phyloP scores from a whole-genome alignment of 768 basidiomycete species.

The Psilocybe cyanescens region DNA sequence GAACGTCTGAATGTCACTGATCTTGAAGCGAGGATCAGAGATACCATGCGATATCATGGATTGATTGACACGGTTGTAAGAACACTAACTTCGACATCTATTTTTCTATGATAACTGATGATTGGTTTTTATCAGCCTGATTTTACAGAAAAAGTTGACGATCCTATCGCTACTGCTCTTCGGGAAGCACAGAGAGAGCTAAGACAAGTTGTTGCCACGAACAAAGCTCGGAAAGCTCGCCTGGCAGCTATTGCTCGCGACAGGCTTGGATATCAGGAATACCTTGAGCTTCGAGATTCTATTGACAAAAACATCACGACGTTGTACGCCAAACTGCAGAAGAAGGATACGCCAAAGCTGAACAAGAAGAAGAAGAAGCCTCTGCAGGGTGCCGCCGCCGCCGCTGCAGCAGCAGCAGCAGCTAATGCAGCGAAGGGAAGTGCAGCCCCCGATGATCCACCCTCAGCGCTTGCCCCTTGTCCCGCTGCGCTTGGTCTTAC shows the following conservation, averaged over 20 bases:
- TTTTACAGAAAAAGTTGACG: constrained; percentile 81
- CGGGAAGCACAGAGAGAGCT: constrained; percentile 88
- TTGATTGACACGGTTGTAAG: constrained; percentile 72
- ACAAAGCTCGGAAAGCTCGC: constrained; percentile 81
- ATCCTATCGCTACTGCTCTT: constrained; percentile 90
- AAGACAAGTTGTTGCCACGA: constrained; percentile 73
- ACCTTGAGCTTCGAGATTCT: constrained; percentile 80
- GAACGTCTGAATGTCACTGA: constrained; percentile 82
- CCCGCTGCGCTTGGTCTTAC: constrained; percentile 74
- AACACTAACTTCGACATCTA: constrained; percentile 16
- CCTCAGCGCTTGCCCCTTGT: constrained; percentile 55
- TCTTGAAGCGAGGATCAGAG: constrained; percentile 72
- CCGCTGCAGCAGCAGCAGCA: constrained; percentile 27
- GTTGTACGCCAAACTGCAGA: constrained; percentile 79
- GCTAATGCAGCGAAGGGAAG: constrained; percentile 34
- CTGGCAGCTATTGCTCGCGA: constrained; percentile 80
- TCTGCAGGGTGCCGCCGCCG: constrained; percentile 31
- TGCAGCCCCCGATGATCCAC: constrained; percentile 31
- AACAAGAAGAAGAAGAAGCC: constrained; percentile 79
- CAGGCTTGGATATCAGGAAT: constrained; percentile 91
- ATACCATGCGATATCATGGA: constrained; percentile 80
- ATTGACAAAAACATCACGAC: constrained; percentile 84
- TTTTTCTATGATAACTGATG: background rate
- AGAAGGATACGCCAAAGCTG: constrained; percentile 76
- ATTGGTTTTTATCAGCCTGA: constrained; percentile 54